These are phyloP conservation scores for Paramecium primaurelia DNA, from an alignment of 73 alveolate species.

Conservation along the genomic window DNA sequence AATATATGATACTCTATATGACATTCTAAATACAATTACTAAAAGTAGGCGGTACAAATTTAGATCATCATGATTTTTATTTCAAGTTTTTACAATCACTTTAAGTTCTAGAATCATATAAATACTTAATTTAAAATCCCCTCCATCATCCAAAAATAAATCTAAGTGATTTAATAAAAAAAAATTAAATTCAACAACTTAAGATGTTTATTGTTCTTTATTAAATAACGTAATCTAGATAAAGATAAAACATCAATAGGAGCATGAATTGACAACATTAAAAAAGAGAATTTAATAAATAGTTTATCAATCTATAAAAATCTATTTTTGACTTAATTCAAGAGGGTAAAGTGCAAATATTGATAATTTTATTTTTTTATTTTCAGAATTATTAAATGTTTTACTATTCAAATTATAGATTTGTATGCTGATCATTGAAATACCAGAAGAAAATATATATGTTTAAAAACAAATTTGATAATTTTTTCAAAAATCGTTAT, in stretches of 20 bases:
- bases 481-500: no score
- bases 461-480: no score
- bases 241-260: not conserved
- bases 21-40: not conserved
- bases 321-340: no score
- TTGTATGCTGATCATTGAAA: not conserved
- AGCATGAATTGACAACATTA: not conserved
- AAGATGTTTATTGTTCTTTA: no score
- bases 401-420: not conserved
- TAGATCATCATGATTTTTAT: not conserved
- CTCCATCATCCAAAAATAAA: not conserved
- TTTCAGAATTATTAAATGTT: no score
- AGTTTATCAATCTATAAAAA: no score
- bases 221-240: not conserved
- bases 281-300: not conserved
- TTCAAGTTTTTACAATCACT: not conserved
- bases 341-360: not conserved
- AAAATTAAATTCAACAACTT: no score
- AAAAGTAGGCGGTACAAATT: not conserved
- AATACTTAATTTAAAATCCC: no score
- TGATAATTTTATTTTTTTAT: no score
- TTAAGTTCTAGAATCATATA: not conserved
- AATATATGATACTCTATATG: not conserved
- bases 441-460: not conserved
- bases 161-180: no score